Base-by-base conservation (phyloP, 495 filamentous ascomycete genomes). In the Poronia punctata region DNA sequence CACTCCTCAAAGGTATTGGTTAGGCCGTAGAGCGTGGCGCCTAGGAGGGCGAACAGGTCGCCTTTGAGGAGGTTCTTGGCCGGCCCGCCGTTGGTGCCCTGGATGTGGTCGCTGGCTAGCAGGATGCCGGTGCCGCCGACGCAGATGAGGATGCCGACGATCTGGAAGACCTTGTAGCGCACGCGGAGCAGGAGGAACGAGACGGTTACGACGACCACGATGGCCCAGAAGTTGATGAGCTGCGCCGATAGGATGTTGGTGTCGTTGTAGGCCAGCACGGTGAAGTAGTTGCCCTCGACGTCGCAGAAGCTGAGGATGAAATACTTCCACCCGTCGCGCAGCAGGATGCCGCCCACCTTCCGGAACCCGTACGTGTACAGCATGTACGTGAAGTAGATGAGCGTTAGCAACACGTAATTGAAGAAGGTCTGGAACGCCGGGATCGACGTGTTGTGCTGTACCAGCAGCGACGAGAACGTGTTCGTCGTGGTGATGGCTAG, bases 141-240 rank as follows among this genome's bases (percentile, higher is more conserved):
- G 67, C 88, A 95, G 66, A 95, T 70, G 23, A 95, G 49, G 57
- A 98, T 96, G 24, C 92, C 92, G 17, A 73, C 38, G 40, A 95
- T 76, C 64, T 97, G 93, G 17, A 83, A 72, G 50, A 72, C 62
- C 60, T 87, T 84, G 69, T 98, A 98, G 38, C 92, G 86, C 17
- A 98, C 92, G 24, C 68, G 69, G 17, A 98, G 75, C 56, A 95
- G 70, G 30, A 80, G 32, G 64, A 89, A 85, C 7, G 89, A 95
- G 52, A 96, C 62, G 45, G 82, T 57, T 18, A 97, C 88, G 19
- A 98, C 92, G 41, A 92, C 79, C 14, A 90, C 86, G 45, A 98
- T 98, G 49, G 89, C 83, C 90, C 92, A 98, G 75, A 98, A 97
- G 72, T 95, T 95, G 64, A 98, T 88, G 22, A 98, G 73, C 66